These are phyloP conservation scores for Laburnicola sp. DNA, from an alignment of 2,329 filamentous ascomycete genomes.

Conservation along the genomic window DNA sequence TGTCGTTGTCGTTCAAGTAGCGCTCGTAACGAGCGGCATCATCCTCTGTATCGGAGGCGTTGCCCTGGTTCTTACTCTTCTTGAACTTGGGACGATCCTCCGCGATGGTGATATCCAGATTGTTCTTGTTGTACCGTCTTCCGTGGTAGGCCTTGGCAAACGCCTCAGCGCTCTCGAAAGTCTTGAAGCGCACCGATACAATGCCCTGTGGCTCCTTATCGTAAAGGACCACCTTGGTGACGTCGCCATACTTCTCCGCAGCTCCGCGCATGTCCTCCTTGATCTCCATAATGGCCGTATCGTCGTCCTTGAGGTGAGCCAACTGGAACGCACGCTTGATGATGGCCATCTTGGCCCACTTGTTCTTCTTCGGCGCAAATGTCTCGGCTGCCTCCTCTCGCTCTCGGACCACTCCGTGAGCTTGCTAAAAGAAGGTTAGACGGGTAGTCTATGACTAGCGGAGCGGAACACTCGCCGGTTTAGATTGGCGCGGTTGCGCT, in stretches of 20 bases:
- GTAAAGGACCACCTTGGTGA: constrained; percentile 89
- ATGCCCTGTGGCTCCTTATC: constrained; percentile 85
- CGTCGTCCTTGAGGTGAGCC: constrained; percentile 80
- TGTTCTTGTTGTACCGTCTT: constrained; percentile 18
- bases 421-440: constrained; percentile 59
- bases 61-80: constrained; percentile 29
- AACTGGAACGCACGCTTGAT: constrained; percentile 93
- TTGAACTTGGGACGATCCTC: constrained; percentile 37
- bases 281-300: constrained; percentile 81
- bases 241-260: constrained; percentile 79
- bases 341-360: constrained; percentile 80
- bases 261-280: constrained; percentile 93
- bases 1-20: constrained; percentile 12
- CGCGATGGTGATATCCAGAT: constrained; percentile 27
- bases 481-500: constrained; percentile 86
- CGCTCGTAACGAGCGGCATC: constrained; percentile 19
- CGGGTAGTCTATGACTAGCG: constrained; percentile 16
- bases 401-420: constrained; percentile 96
- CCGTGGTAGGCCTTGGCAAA: constrained; percentile 30
- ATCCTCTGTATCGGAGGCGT: constrained; percentile 28
- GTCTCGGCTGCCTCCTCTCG: constrained; percentile 52
- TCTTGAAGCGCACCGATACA: constrained; percentile 79
- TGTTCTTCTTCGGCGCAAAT: constrained; percentile 55
- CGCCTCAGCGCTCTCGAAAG: constrained; percentile 62
- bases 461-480: constrained; percentile 57